Evolutionary conservation across 805 yeast genomes (phyloP).

Genomic region (Metschnikowia colocasiae): DNA sequence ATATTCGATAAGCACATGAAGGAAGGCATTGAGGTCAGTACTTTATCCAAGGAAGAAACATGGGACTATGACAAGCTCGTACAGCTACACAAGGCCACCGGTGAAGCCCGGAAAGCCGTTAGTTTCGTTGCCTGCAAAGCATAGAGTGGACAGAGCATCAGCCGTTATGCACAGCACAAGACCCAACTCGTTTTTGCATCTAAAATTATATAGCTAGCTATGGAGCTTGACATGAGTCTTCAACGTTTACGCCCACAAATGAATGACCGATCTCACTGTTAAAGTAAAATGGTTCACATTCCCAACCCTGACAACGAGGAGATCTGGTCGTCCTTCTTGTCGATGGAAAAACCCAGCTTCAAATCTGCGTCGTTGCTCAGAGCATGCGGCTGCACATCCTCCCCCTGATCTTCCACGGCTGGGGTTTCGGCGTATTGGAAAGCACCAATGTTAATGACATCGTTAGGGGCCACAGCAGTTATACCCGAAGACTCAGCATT

Average conservation of each 20-base stretch:
- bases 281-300: constrained; percentile 7
- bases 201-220: constrained; percentile 1
- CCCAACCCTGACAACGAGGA: constrained; percentile 22
- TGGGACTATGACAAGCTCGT: constrained; percentile 56
- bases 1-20: constrained; percentile 43
- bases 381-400: constrained; percentile 23
- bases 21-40: constrained; percentile 41
- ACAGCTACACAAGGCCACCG: constrained; percentile 45
- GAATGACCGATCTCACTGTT: background rate
- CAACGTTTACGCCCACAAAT: background rate
- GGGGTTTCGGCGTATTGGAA: constrained; percentile 39
- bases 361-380: constrained; percentile 18
- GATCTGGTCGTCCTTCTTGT: constrained; percentile 25
- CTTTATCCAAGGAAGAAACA: constrained; percentile 32
- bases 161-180: constrained; percentile 2
- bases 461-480: constrained; percentile 22
- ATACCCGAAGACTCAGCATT: constrained; percentile 6
- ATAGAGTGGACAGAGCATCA: background rate
- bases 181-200: background rate
- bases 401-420: constrained; percentile 36
- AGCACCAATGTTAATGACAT: constrained; percentile 42
- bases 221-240: background rate
- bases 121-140: constrained; percentile 43
- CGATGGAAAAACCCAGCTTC: constrained; percentile 23
- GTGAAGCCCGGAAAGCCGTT: constrained; percentile 57